Percentiles rank a stretch among this genome's conserved stretches.
Conservation (phyloP, 2,329 filamentous ascomycete species). For the Xylariales sp. region DNA sequence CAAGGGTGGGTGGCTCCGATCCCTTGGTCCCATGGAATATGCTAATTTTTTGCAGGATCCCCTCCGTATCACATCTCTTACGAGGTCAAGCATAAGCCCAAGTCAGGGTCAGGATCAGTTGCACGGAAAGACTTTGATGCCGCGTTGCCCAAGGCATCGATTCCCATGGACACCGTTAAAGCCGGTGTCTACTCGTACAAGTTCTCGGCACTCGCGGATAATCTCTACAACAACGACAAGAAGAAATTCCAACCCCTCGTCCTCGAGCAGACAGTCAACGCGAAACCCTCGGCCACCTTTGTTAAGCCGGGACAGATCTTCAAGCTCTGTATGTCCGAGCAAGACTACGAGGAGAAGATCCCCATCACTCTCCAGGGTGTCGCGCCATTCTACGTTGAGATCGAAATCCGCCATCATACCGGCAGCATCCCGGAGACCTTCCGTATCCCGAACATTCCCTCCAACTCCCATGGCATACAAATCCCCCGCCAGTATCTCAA, state of each 20-base stretch:
- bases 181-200: slow-evolving; percentile 82
- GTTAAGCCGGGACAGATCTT: slow-evolving; percentile 85
- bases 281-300: slow-evolving; percentile 78
- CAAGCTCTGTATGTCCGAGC: slow-evolving; percentile 88
- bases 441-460: slow-evolving; percentile 72
- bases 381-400: slow-evolving; percentile 83
- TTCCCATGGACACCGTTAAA: slow-evolving; percentile 81
- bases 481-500: slow-evolving; percentile 82
- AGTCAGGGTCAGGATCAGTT: slow-evolving; percentile 59
- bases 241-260: slow-evolving; percentile 61
- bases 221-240: slow-evolving; percentile 73
- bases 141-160: slow-evolving; percentile 67
- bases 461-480: slow-evolving; percentile 69
- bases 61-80: slow-evolving; percentile 83
- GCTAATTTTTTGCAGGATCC: slow-evolving; percentile 45
- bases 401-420: slow-evolving; percentile 89
- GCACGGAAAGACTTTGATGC: slow-evolving; percentile 71
- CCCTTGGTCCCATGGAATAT: too few species aligned
- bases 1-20: slow-evolving; percentile 63
- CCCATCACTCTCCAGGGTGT: slow-evolving; percentile 79
- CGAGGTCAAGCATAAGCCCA: slow-evolving; percentile 67
- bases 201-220: slow-evolving; percentile 78
- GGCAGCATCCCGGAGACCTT: slow-evolving; percentile 75
- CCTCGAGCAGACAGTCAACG: slow-evolving; percentile 78
- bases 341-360: slow-evolving; percentile 77